Conservation (phyloP, 1,139 yeast genomes). For the Taiozyma sp. region DNA sequence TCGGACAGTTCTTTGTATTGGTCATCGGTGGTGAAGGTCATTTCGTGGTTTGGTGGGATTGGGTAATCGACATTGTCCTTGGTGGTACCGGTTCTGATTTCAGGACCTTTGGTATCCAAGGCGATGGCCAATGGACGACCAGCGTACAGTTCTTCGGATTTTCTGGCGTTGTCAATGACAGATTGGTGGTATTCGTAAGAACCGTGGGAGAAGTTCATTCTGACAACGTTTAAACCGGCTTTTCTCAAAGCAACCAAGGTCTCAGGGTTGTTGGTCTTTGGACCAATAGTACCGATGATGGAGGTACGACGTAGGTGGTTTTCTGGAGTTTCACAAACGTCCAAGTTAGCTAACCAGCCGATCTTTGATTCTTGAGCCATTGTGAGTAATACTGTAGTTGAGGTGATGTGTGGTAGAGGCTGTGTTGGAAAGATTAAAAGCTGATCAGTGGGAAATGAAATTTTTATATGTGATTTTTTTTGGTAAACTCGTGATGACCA, state of each 20-base stretch:
- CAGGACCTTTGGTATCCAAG: conserved; percentile 99
- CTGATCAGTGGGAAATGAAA: background rate
- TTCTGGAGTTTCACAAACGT: conserved; percentile 75
- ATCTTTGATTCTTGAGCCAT: conserved; percentile 21
- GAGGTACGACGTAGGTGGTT: conserved; percentile 89
- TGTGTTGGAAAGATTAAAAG: background rate
- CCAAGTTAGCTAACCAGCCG: conserved; percentile 77
- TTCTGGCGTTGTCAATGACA: conserved; percentile 92
- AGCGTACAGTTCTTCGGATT: conserved; percentile 82
- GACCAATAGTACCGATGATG: conserved; percentile 97
- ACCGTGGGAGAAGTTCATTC: conserved; percentile 99
- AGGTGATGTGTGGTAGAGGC: background rate
- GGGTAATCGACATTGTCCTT: conserved; percentile 72
- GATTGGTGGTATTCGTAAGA: conserved; percentile 94
- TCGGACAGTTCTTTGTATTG: conserved; percentile 66
- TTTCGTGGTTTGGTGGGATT: conserved; percentile 78
- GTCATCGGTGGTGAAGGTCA: conserved; percentile 91
- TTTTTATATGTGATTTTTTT: background rate
- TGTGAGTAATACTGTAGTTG: background rate
- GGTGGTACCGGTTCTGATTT: conserved; percentile 98
- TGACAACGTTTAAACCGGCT: conserved; percentile 95
- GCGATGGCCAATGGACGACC: conserved; percentile 99
- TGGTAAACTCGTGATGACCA: conserved; percentile 2
- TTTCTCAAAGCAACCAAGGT: conserved; percentile 82
- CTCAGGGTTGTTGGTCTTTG: conserved; percentile 91